Conservation (phyloP, 2,329 filamentous ascomycete genomes). For the Byssochlamys sp. region DNA sequence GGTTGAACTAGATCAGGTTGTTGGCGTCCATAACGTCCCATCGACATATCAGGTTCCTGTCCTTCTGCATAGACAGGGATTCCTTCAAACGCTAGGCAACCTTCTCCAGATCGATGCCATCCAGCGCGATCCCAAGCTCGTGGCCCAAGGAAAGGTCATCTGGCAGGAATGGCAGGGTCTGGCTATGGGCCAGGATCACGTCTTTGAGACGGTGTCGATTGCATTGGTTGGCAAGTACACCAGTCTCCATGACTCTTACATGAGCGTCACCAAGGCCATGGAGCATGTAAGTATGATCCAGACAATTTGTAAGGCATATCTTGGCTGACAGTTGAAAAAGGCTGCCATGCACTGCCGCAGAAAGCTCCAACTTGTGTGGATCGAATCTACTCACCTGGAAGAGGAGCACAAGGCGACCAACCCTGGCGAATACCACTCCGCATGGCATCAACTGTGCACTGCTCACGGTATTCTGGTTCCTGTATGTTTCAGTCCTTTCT, state of each 20-base stretch:
- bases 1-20: slow-evolving; percentile 72
- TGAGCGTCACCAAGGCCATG: slow-evolving; percentile 73
- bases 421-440: slow-evolving; percentile 55
- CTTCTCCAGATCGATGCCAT: slow-evolving; percentile 57
- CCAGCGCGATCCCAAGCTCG: slow-evolving; percentile 43
- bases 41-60: slow-evolving; percentile 91
- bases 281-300: slow-evolving; percentile 55
- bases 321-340: neutral
- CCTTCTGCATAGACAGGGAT: slow-evolving; percentile 73
- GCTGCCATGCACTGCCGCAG: slow-evolving; percentile 68
- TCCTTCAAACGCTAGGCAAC: slow-evolving; percentile 57
- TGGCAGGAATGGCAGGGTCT: slow-evolving; percentile 72
- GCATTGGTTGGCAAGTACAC: slow-evolving; percentile 89
- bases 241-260: slow-evolving; percentile 73
- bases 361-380: slow-evolving; percentile 71
- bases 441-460: slow-evolving; percentile 47
- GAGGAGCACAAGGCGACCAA: slow-evolving; percentile 49
- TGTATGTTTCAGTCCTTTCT: slow-evolving; percentile 21
- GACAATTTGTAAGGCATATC: neutral
- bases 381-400: slow-evolving; percentile 80
- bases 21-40: slow-evolving; percentile 76
- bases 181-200: slow-evolving; percentile 56
- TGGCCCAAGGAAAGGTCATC: slow-evolving; percentile 55
- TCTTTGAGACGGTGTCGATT: slow-evolving; percentile 64
- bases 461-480: slow-evolving; percentile 51